Evolutionary conservation across 2,329 filamentous ascomycete genomes (phyloP).

Genomic region (Fusarium hostae): DNA sequence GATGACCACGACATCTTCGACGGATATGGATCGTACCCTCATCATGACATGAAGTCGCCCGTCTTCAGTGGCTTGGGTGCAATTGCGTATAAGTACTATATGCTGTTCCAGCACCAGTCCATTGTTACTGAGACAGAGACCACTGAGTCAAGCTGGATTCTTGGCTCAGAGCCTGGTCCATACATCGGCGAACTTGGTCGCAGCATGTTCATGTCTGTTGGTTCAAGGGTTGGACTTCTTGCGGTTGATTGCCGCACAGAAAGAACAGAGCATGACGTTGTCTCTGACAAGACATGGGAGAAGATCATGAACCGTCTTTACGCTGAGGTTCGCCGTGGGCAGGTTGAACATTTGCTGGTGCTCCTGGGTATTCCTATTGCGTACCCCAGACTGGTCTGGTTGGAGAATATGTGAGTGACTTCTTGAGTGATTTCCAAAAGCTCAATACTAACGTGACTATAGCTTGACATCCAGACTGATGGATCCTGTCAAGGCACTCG

Average conservation of each 20-base stretch:
- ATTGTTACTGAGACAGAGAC: conserved; percentile 81
- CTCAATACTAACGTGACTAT: conserved; percentile 48
- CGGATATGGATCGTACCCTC: conserved; percentile 92
- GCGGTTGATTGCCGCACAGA: conserved; percentile 94
- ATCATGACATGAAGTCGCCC: conserved; percentile 89
- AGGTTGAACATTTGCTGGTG: conserved; percentile 90
- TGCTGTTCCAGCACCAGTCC: conserved; percentile 98
- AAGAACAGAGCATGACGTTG: conserved; percentile 81
- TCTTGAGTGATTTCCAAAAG: neutral
- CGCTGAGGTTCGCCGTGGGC: conserved; percentile 81
- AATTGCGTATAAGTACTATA: conserved; percentile 97
- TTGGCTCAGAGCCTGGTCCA: conserved; percentile 82
- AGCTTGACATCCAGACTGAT: conserved; percentile 85
- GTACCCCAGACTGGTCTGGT: conserved; percentile 78
- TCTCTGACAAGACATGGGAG: conserved; percentile 85
- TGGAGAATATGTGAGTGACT: conserved; percentile 72
- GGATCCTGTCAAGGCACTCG: conserved; percentile 89
- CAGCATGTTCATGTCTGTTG: conserved; percentile 86
- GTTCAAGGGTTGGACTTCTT: conserved; percentile 81
- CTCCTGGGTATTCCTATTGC: conserved; percentile 86
- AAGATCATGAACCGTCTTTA: conserved; percentile 88
- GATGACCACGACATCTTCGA: conserved; percentile 95
- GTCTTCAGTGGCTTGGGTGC: conserved; percentile 91
- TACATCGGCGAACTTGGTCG: conserved; percentile 90
- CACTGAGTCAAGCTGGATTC: conserved; percentile 90